These are phyloP conservation scores for Leptographium lundbergii DNA, from an alignment of 2,329 filamentous ascomycete genomes.

Conservation along the genomic window DNA sequence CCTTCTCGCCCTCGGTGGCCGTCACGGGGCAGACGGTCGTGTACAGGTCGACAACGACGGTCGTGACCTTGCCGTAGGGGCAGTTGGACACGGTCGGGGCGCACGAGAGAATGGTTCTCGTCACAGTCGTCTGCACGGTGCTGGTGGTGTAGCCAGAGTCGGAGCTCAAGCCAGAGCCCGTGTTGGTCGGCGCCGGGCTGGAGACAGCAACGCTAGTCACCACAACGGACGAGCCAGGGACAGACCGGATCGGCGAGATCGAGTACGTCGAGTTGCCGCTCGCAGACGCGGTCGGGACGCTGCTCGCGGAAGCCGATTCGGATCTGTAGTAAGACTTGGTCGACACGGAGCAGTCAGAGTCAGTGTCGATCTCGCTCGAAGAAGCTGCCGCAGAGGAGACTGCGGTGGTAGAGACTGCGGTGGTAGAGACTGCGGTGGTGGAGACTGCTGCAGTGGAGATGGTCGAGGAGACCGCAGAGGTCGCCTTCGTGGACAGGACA, in stretches of 20 bases:
- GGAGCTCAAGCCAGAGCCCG: constrained; percentile 9
- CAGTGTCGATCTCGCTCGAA: not conserved
- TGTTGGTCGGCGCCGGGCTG: not conserved
- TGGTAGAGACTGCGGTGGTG: too few relatives aligned
- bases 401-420: too few relatives aligned
- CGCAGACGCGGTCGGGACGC: constrained; percentile 12
- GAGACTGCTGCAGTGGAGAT: too few relatives aligned
- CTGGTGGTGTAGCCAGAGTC: constrained; percentile 17
- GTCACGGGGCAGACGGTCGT: constrained; percentile 13
- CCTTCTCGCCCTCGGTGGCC: not conserved
- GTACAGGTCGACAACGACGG: constrained; percentile 11
- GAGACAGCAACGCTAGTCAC: not conserved
- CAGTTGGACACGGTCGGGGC: constrained; percentile 13
- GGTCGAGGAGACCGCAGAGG: too few relatives aligned
- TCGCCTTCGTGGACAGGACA: too few relatives aligned
- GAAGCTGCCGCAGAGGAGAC: too few relatives aligned
- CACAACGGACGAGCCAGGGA: constrained; percentile 10
- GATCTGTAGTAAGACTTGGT: constrained; percentile 12
- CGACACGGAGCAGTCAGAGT: not conserved
- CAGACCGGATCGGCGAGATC: constrained; percentile 16
- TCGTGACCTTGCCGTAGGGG: constrained; percentile 12
- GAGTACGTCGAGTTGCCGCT: constrained; percentile 8
- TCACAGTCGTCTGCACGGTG: constrained; percentile 27
- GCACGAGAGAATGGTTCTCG: constrained; percentile 13
- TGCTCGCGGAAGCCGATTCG: constrained; percentile 16